Percentiles rank a stretch among this genome's conserved stretches.
Evolutionary conservation across 805 yeast genomes (phyloP).

Genomic region (Candida vaughaniae): DNA sequence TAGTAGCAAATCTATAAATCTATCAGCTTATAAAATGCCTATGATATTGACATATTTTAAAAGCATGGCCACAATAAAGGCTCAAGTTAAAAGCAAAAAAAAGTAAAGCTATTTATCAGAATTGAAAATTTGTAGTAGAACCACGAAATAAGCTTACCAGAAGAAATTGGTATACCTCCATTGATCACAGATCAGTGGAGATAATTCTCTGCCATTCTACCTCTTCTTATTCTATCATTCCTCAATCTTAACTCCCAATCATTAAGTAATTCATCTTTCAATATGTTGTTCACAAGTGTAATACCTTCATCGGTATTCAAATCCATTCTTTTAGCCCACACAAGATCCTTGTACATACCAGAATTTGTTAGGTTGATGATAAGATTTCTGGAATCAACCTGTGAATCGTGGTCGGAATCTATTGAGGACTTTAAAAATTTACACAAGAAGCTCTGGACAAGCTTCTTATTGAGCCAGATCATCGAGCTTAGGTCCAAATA

Average conservation of each 20-base stretch:
- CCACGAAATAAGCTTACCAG: no score
- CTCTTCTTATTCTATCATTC: conserved; percentile 37
- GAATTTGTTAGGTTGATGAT: conserved; percentile 42
- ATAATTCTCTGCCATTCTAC: conserved; percentile 44
- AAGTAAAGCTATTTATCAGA: no score
- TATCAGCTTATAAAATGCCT: no score
- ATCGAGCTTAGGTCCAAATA: conserved; percentile 43
- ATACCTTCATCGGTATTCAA: conserved; percentile 24
- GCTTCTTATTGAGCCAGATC: conserved; percentile 47
- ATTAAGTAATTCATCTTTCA: conserved; percentile 29
- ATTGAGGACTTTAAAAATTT: conserved; percentile 19
- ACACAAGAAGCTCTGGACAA: conserved; percentile 34
- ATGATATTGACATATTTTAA: no score
- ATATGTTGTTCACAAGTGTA: conserved; percentile 26
- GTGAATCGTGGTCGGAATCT: conserved; percentile 5
- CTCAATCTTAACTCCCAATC: conserved; percentile 28
- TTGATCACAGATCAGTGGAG: no score
- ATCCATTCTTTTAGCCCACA: conserved; percentile 38
- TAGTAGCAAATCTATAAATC: conserved; percentile 1
- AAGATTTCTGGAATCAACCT: conserved; percentile 17
- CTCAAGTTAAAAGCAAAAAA: no score
- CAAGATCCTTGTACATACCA: conserved; percentile 42
- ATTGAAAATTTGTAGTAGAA: no score
- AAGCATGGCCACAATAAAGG: no score
- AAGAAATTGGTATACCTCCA: no score